Percentiles rank a stretch among this genome's conserved stretches.
Evolutionary conservation across 371 early-diverging fungal species (phyloP).

Genomic region (Mortierella sp.): DNA sequence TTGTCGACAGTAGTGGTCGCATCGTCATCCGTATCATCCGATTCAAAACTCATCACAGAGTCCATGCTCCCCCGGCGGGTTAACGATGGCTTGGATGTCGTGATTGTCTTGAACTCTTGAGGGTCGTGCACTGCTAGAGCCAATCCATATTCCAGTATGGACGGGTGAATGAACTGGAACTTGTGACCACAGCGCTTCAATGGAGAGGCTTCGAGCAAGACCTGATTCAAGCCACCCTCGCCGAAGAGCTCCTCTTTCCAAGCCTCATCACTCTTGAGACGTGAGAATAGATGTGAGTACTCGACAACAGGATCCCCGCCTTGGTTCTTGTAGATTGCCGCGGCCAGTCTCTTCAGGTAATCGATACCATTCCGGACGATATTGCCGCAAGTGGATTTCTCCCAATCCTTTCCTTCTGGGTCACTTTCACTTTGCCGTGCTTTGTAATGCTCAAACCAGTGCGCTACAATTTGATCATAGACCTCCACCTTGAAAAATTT

Average conservation of each 20-base stretch:
- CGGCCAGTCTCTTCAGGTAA: slow-evolving; percentile 5
- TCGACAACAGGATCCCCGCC: neutral
- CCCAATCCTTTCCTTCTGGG: neutral
- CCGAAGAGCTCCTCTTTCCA: slow-evolving; percentile 12
- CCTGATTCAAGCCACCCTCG: neutral
- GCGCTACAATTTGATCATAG: too few relatives aligned
- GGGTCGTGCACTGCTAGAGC: too few relatives aligned
- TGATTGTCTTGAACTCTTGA: too few relatives aligned
- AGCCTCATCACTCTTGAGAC: neutral
- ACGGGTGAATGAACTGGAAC: slow-evolving; percentile 16
- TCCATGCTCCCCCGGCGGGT: too few relatives aligned
- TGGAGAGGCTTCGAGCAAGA: slow-evolving; percentile 6
- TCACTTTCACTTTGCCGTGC: too few relatives aligned
- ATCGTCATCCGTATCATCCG: too few relatives aligned
- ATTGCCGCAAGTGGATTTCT: neutral
- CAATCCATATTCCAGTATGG: slow-evolving; percentile 4
- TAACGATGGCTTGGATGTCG: too few relatives aligned
- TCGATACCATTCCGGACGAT: neutral
- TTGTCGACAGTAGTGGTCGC: too few relatives aligned
- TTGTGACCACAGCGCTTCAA: slow-evolving; percentile 2
- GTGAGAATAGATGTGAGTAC: too few relatives aligned
- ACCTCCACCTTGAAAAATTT: too few relatives aligned
- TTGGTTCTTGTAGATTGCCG: slow-evolving; percentile 9
- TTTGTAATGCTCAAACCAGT: too few relatives aligned
- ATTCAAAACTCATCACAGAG: too few relatives aligned